Evolutionary conservation across 208 protist genomes (phyloP).

Genomic region (Leishmania major): DNA sequence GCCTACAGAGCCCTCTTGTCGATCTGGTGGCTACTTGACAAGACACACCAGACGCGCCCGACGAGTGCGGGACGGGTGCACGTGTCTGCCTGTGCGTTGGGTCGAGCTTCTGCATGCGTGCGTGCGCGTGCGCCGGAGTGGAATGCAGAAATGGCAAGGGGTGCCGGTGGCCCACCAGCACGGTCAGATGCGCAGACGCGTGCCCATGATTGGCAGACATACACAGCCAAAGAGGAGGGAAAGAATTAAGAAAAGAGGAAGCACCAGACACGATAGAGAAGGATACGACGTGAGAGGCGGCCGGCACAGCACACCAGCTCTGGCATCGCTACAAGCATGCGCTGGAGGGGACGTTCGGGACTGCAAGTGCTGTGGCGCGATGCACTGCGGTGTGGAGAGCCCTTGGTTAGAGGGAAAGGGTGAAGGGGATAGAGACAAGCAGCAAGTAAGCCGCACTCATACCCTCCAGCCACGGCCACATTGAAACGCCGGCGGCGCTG

Average conservation of each 20-base stretch:
- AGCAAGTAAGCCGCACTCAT: background rate
- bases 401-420: background rate
- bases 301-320: background rate
- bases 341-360: background rate
- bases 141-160: background rate
- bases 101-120: background rate
- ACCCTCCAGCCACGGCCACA: background rate
- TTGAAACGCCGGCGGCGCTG: background rate
- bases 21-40: background rate
- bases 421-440: background rate
- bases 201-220: background rate
- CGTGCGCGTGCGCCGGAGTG: background rate
- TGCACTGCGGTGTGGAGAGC: background rate
- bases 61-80: background rate
- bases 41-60: background rate
- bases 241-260: no score
- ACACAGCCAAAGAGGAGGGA: background rate
- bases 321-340: background rate
- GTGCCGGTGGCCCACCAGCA: background rate
- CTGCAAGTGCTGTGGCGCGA: background rate
- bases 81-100: background rate
- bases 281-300: background rate
- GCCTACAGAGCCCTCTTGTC: background rate
- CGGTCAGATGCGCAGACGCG: background rate
- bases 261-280: background rate